Evolutionary conservation across 306 rosid genomes (phyloP), one percentile per base, ranked within the genome.

Genomic region (Nissolia schottii): DNA sequence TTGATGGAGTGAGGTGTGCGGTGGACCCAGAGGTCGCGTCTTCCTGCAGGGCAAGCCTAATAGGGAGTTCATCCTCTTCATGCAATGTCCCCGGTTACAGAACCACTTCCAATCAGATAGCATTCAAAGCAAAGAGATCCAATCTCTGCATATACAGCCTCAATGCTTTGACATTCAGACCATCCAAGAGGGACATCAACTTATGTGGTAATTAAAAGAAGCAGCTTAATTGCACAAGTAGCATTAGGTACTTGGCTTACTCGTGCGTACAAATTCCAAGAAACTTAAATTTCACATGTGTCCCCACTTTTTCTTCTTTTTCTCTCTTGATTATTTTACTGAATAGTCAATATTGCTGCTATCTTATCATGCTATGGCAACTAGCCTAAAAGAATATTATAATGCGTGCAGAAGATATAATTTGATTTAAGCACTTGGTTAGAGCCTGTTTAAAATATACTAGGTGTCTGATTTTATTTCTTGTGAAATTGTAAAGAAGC

Each of bases 1-100:
- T 94, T 41, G 98, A 94, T 55, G 98, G 98, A 51, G 88, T 94
- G 62, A 89, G 82, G 77, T 94, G 98, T 54, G 97, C 97, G 29
- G 94, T 91, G 73, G 96, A 88, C 35, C 86, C 98, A 7, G 86
- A 70, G 16, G 75, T 94, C 10, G 86, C 77, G 29, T 91, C 96
- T 31, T 84, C 93, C 1, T 94, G 97, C 71, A 73, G 83, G 41
- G 97, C 98, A 68, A 91, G 82, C 64, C 70, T 94, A 65, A 80
- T 91, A 20, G 57, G 85, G 65, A 94, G 92, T 60, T 71, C 88
- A 70, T 71, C 94, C 58, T 62, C 97, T 56, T 78, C 92, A 11
- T 94, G 98, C 85, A 80, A 94, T 85, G 86, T 89, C 79, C 98
- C 98, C 73, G 96, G 97, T 31, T 86, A 81, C 82, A 87, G 22